phyloP scores from a whole-genome alignment of 2,329 filamentous ascomycete genomes.

The Colletotrichum destructivum region DNA sequence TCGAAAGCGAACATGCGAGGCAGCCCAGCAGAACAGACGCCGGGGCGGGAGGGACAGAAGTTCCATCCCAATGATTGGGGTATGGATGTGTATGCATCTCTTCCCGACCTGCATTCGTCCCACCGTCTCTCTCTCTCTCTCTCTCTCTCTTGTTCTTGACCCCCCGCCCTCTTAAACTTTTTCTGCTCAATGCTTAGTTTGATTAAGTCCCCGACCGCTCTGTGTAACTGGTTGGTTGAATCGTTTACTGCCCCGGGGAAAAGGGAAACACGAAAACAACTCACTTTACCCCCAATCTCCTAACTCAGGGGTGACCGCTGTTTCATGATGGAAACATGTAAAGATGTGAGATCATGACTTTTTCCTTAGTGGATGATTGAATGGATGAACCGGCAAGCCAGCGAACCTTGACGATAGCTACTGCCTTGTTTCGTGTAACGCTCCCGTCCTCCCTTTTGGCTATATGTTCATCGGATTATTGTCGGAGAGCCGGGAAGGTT shows the following conservation, averaged over 20 bases:
- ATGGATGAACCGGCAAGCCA: constrained; percentile 31
- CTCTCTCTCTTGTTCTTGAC: constrained; percentile 4
- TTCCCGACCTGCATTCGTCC: constrained; percentile 13
- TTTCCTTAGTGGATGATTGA: neutral
- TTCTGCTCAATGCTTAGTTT: neutral
- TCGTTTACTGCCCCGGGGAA: neutral
- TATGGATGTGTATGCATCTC: neutral
- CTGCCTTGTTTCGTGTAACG: neutral
- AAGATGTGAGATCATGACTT: neutral
- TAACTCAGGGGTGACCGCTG: constrained; percentile 20
- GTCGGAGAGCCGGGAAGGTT: constrained; percentile 1
- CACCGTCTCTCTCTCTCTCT: constrained; percentile 3
- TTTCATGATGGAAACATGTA: neutral
- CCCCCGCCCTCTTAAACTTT: neutral
- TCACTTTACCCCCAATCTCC: constrained; percentile 1
- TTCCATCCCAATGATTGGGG: neutral
- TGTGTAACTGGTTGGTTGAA: neutral
- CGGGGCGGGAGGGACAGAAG: neutral
- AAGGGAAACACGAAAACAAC: neutral
- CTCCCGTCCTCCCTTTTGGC: neutral
- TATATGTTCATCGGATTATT: constrained; percentile 20
- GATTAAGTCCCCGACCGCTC: neutral
- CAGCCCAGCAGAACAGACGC: neutral
- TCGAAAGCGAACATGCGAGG: neutral
- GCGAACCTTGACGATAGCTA: neutral